Percentiles rank a stretch among this genome's conserved stretches.
Evolutionary conservation across 139 green algal species (phyloP).

Genomic region (Chlorella sp.): DNA sequence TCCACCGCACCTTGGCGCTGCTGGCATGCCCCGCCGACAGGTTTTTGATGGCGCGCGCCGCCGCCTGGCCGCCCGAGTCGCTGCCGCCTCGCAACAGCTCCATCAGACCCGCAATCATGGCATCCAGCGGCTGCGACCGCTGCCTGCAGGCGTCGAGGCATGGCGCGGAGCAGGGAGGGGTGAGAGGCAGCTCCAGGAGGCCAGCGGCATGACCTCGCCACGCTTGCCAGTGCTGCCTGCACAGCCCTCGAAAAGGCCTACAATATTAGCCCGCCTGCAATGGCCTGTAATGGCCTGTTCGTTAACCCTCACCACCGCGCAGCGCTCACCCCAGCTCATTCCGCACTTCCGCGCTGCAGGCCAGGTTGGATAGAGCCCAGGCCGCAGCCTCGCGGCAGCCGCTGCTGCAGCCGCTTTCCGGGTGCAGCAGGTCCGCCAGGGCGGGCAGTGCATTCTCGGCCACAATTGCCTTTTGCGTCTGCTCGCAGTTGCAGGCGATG

Average conservation of each 20-base stretch:
- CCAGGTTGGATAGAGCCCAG: constrained; percentile 39
- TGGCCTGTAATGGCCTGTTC: too few species aligned
- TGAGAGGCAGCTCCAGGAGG: too few species aligned
- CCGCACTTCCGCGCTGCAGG: constrained; percentile 22
- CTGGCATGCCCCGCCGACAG: constrained; percentile 21
- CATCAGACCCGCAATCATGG: constrained; percentile 7
- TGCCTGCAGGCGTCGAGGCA: constrained; percentile 17
- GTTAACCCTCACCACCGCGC: too few species aligned
- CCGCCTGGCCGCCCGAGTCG: constrained; percentile 18
- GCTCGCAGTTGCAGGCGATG: constrained; percentile 42
- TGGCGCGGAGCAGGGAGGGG: too few species aligned
- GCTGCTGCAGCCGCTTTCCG: neutral
- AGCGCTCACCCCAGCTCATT: neutral
- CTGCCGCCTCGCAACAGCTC: neutral
- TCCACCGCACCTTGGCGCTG: constrained; percentile 29
- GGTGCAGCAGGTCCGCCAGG: constrained; percentile 12
- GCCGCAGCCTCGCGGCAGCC: constrained; percentile 30
- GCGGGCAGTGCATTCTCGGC: constrained; percentile 20
- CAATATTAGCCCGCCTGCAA: too few species aligned
- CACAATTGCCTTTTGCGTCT: constrained; percentile 27
- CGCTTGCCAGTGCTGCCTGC: too few species aligned
- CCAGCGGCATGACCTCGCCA: too few species aligned
- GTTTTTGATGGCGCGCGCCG: constrained; percentile 30
- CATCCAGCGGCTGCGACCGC: neutral
- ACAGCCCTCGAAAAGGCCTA: too few species aligned